Conservation (phyloP, 495 filamentous ascomycete genomes). For the Recurvomyces mirabilis region DNA sequence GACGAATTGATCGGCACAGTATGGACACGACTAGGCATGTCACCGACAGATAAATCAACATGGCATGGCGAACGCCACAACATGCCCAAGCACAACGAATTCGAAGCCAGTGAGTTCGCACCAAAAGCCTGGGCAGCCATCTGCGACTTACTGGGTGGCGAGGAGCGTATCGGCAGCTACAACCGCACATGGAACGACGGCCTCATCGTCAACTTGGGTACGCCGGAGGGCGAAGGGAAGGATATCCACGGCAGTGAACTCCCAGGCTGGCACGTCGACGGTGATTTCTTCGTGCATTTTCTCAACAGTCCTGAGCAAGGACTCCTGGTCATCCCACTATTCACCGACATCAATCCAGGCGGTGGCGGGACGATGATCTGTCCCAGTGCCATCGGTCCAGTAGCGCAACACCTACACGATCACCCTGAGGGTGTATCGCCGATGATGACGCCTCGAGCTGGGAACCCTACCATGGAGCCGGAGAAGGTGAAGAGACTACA, state of each 20-base stretch:
- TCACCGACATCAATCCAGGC: conserved; percentile 48
- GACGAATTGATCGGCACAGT: conserved; percentile 44
- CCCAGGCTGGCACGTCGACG: conserved; percentile 62
- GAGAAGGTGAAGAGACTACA: conserved; percentile 26
- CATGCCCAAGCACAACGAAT: conserved; percentile 50
- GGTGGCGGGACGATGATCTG: conserved; percentile 62
- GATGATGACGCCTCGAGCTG: conserved; percentile 47
- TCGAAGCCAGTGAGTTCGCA: conserved; percentile 47
- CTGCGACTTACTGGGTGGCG: conserved; percentile 58
- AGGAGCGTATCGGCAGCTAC: conserved; percentile 42
- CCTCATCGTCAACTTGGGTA: conserved; percentile 64
- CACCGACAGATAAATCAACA: conserved; percentile 53
- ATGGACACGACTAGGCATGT: conserved; percentile 60
- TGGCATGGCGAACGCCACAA: conserved; percentile 52
- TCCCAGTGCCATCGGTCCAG: conserved; percentile 43
- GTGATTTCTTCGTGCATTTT: conserved; percentile 67
- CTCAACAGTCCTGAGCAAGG: conserved; percentile 64
- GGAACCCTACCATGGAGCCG: conserved; percentile 31
- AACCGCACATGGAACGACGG: conserved; percentile 53
- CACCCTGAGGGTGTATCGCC: conserved; percentile 61
- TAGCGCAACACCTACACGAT: conserved; percentile 50
- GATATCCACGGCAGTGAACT: conserved; percentile 40
- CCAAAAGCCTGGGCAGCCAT: conserved; percentile 61
- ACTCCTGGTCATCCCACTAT: conserved; percentile 57
- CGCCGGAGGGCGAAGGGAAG: conserved; percentile 39